Conservation (phyloP, 192 early-diverging fungal genomes). For the Backusella parvicylindrica region DNA sequence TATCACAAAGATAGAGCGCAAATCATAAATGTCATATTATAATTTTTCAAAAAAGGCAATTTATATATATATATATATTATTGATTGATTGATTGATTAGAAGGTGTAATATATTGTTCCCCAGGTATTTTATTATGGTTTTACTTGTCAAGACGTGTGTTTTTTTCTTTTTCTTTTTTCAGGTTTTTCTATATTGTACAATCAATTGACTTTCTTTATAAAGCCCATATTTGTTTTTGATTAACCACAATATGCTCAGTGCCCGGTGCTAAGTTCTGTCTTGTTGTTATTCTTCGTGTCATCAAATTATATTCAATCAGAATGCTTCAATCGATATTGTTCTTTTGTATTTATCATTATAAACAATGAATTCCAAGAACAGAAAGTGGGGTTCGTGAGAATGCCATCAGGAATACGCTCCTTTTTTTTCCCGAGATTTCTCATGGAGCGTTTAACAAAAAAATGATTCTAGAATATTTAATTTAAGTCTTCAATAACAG, state of each 20-base stretch:
- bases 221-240: too few relatives aligned
- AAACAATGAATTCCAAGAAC: not conserved
- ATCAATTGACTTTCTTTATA: not conserved
- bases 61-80: not conserved
- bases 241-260: too few relatives aligned
- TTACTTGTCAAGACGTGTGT: too few relatives aligned
- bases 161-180: too few relatives aligned
- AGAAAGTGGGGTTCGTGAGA: not conserved
- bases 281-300: not conserved
- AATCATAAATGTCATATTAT: not conserved
- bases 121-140: not conserved
- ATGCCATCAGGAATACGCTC: not conserved
- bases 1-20: not conserved
- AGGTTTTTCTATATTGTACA: not conserved
- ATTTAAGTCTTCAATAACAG: not conserved
- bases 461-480: not conserved
- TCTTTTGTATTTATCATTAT: not conserved
- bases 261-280: not conserved
- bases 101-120: too few relatives aligned
- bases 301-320: too few relatives aligned
- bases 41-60: not conserved
- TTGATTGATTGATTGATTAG: not conserved
- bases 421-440: not conserved
- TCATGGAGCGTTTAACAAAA: not conserved
- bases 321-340: not conserved